Conservation (phyloP, 2,329 filamentous ascomycete species). For the Coniochaeta sp. region DNA sequence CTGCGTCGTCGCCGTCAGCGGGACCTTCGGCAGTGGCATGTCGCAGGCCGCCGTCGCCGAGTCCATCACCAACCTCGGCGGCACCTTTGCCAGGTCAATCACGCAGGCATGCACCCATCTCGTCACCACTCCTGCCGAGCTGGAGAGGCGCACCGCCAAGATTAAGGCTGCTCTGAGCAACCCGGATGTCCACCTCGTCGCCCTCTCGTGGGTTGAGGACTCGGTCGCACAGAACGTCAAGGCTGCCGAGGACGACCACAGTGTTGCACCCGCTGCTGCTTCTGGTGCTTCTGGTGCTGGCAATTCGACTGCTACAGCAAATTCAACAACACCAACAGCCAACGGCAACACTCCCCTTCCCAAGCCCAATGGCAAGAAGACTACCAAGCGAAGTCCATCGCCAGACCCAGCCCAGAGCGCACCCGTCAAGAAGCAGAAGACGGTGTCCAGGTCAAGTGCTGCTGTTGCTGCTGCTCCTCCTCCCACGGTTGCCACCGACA, state of each 20-base stretch:
- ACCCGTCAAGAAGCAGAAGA: slow-evolving; percentile 21
- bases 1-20: slow-evolving; percentile 49
- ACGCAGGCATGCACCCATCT: slow-evolving; percentile 48
- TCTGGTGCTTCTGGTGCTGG: slow-evolving; percentile 7
- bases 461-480: slow-evolving; percentile 11
- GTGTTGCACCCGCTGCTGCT: neutral
- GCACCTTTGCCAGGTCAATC: slow-evolving; percentile 36
- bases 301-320: neutral
- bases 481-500: too few species aligned
- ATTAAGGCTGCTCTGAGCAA: slow-evolving; percentile 39
- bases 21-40: slow-evolving; percentile 46
- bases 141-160: slow-evolving; percentile 41
- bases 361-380: slow-evolving; percentile 14
- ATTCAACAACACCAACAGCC: neutral
- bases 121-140: slow-evolving; percentile 47
- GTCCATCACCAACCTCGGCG: slow-evolving; percentile 42
- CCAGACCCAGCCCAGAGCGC: slow-evolving; percentile 15
- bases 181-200: slow-evolving; percentile 45
- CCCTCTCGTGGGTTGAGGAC: slow-evolving; percentile 55
- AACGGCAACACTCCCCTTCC: slow-evolving; percentile 11
- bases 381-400: slow-evolving; percentile 15
- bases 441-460: slow-evolving; percentile 26
- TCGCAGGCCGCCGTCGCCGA: slow-evolving; percentile 43
- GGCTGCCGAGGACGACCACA: slow-evolving; percentile 21
- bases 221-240: slow-evolving; percentile 35